Evolutionary conservation across 176 grass and related monocot species (phyloP).

Genomic region (Luzula sylvatica): DNA sequence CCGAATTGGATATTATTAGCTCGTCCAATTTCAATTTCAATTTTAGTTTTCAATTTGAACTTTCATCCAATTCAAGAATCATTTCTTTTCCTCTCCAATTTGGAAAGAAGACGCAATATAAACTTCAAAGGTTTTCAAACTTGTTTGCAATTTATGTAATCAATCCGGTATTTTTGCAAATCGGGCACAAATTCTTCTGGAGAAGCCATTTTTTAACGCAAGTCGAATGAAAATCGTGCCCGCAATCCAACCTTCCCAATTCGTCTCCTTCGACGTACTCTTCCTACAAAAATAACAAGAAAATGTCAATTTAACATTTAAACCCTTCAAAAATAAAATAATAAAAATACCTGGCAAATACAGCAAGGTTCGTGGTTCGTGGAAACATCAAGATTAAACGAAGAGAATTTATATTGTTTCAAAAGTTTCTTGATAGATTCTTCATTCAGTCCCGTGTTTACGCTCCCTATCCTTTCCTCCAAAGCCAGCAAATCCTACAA

Average conservation of each 20-base stretch:
- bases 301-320: not conserved
- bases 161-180: slow-evolving; percentile 67
- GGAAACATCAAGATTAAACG: slow-evolving; percentile 1
- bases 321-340: not conserved
- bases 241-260: slow-evolving; percentile 59
- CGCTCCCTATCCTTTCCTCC: slow-evolving; percentile 31
- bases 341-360: slow-evolving; percentile 25
- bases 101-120: slow-evolving; percentile 3
- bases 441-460: slow-evolving; percentile 20
- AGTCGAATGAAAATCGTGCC: slow-evolving; percentile 54
- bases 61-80: slow-evolving; percentile 9
- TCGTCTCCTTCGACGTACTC: slow-evolving; percentile 55
- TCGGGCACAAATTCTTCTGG: slow-evolving; percentile 73
- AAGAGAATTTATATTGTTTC: slow-evolving; percentile 19
- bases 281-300: slow-evolving; percentile 37
- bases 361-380: slow-evolving; percentile 22
- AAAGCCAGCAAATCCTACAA: slow-evolving; percentile 24
- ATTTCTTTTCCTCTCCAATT: slow-evolving; percentile 16
- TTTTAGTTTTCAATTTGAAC: too few species aligned
- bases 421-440: slow-evolving; percentile 18
- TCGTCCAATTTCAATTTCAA: not conserved
- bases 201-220: slow-evolving; percentile 80
- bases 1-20: not conserved
- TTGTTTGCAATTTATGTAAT: slow-evolving; percentile 21
- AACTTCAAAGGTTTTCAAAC: slow-evolving; percentile 1